Percentiles rank a stretch among this genome's conserved stretches.
Conservation (phyloP, 2,329 filamentous ascomycete genomes). For the Fusarium anthophilum region DNA sequence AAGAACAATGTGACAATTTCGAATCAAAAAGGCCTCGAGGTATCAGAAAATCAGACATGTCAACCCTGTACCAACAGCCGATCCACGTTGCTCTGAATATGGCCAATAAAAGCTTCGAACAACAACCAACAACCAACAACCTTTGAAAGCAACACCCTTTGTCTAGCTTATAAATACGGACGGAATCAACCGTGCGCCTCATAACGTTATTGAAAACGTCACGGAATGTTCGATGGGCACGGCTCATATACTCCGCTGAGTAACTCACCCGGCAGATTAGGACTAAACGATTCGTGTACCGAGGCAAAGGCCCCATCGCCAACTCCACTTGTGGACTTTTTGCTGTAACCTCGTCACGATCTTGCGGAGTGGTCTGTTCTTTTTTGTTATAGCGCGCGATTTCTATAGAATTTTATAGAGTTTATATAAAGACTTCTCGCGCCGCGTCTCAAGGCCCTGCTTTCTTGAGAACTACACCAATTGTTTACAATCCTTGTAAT, state of each 20-base stretch:
- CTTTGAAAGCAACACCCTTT: background rate
- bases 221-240: background rate
- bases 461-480: background rate
- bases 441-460: background rate
- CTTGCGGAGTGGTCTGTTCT: background rate
- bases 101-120: background rate
- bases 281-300: slow-evolving; percentile 7
- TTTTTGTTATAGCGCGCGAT: background rate
- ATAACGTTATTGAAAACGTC: background rate
- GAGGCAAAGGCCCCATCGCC: slow-evolving; percentile 1
- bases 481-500: background rate
- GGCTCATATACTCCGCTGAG: background rate
- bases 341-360: background rate
- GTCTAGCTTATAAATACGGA: slow-evolving; percentile 9
- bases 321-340: background rate
- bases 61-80: background rate
- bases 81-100: background rate
- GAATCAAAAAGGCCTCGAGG: background rate
- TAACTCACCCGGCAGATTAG: background rate
- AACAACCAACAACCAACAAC: background rate
- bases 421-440: background rate
- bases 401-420: background rate
- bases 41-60: background rate
- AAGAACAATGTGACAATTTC: background rate
- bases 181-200: background rate